Conservation (phyloP, 2,329 filamentous ascomycete genomes). For the Pyrenochaeta sp. region DNA sequence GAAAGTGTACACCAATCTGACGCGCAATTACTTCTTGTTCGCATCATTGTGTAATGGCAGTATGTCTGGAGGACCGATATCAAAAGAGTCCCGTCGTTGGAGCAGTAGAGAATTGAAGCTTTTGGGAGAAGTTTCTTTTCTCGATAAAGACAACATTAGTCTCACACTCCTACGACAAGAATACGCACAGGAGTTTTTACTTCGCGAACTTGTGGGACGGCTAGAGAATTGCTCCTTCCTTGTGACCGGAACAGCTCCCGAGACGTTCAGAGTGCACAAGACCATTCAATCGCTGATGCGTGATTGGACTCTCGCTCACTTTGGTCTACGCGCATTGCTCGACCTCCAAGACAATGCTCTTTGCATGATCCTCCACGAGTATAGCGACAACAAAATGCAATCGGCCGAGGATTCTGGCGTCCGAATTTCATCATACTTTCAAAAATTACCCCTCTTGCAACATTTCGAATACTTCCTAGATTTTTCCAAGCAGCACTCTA, state of each 20-base stretch:
- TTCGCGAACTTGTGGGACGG: not conserved
- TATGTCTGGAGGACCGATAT: no score
- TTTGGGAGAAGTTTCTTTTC: not conserved
- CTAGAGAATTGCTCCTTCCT: not conserved
- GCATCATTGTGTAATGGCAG: no score
- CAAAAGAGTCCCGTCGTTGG: no score
- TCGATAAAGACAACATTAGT: not conserved
- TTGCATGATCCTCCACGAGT: not conserved
- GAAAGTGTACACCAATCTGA: no score
- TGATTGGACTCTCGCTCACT: not conserved
- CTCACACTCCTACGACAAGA: not conserved
- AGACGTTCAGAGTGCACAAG: not conserved
- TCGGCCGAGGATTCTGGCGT: not conserved
- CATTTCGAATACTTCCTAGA: conserved; percentile 2
- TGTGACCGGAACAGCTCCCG: not conserved
- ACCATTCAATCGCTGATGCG: not conserved
- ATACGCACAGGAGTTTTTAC: not conserved
- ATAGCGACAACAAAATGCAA: not conserved
- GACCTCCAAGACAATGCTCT: not conserved
- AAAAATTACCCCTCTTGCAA: conserved; percentile 1
- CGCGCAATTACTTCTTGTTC: no score
- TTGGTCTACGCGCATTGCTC: not conserved
- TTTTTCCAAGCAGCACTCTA: not conserved
- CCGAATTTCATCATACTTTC: not conserved
- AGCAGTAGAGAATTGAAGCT: not conserved